phyloP scores from a whole-genome alignment of 257 asterid species.

The Solanum okadae region DNA sequence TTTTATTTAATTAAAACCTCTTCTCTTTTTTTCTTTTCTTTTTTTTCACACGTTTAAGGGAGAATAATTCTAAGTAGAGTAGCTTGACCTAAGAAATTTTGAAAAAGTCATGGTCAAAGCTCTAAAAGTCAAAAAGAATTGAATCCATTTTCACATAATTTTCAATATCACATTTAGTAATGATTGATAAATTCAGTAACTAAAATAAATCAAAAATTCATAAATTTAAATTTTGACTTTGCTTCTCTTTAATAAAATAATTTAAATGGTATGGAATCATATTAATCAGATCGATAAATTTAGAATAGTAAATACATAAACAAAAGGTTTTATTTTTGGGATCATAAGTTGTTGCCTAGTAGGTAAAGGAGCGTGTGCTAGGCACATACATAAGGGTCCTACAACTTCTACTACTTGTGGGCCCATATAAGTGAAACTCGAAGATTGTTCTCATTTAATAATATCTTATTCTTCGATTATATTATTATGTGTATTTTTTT shows the following conservation, averaged over 20 bases:
- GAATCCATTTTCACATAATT: neutral
- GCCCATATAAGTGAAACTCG: neutral
- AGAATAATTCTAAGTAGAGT: neutral
- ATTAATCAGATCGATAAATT: neutral
- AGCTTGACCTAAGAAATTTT: neutral
- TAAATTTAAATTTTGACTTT: neutral
- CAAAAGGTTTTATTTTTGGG: neutral
- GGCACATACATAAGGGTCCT: neutral
- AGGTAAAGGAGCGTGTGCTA: neutral
- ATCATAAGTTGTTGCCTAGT: neutral
- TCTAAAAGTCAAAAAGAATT: neutral
- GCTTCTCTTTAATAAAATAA: neutral
- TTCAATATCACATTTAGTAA: neutral
- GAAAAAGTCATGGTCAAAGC: neutral
- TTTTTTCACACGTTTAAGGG: neutral
- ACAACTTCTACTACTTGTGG: neutral
- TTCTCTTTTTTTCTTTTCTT: too few species aligned
- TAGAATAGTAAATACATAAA: neutral
- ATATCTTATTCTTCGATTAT: neutral
- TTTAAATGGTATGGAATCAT: fast-evolving
- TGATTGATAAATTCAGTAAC: neutral
- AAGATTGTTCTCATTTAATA: neutral
- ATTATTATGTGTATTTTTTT: neutral
- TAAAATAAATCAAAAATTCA: neutral
- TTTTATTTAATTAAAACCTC: neutral